Evolutionary conservation across 495 filamentous ascomycete species (phyloP), one percentile per base, ranked within the genome.

Genomic region (Daldinia caldariorum): DNA sequence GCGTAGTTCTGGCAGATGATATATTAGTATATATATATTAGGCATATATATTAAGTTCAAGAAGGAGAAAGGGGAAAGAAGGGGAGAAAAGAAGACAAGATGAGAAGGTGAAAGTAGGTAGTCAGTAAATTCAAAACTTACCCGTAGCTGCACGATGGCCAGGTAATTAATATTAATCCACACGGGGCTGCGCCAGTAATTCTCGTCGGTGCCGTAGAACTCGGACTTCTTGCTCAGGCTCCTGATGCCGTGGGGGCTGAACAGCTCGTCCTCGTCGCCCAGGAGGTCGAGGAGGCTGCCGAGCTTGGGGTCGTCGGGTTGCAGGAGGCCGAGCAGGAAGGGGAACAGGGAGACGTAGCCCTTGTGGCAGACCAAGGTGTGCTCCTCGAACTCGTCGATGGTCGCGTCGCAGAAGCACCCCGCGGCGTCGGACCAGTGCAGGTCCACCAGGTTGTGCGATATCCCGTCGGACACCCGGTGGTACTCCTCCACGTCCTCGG

Each of bases 131-230:
- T 26, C 26, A 26, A 26, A 14, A 86, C 90, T 80, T 86, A 97
- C 94, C 58, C 92, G 83, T n/a, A 99, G 87, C 73, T 91, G 87
- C 70, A 87, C 85, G 59, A 98, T 83, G 41, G 91, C 90, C 60
- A 99, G 82, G 73, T 97, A 98, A 78, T 99, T 99, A 63, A 99
- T 96, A 72, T 97, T 97, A 66, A 99, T 91, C 95, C 95, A 99
- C 4, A 99, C 84, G 6, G 95, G 95, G 61, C 93, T 92, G 58
- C 94, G 84, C 95, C 95, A 99, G 81, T 99, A 99, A 72, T 99
- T 97, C 84, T 99, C 95, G 3, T 83, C 92, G 0, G 92, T 97
- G 16, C 89, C 92, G 74, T 97, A 97, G 70, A 91, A 86, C 75
- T 90, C 85, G 66, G 95, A 91, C 63, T 86, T 87, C 83, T 91